Conservation (phyloP, 129 eudicot species). For the Saposhnikovia divaricata region DNA sequence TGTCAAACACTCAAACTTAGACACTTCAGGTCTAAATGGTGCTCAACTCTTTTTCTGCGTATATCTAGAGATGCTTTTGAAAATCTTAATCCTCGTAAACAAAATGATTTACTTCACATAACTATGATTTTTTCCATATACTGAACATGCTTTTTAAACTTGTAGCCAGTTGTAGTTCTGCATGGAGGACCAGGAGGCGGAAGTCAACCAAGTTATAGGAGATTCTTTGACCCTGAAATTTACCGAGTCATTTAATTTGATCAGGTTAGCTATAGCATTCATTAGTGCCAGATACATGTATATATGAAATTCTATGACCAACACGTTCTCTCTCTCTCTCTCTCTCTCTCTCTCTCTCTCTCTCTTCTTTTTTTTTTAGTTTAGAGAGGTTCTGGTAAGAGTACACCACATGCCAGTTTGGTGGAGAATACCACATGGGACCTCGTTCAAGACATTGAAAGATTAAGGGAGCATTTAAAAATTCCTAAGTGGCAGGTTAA, state of each 20-base stretch:
- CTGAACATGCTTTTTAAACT: conserved; percentile 14
- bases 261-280: conserved; percentile 51
- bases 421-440: conserved; percentile 96
- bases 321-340: neutral
- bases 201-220: conserved; percentile 79
- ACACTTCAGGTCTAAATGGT: neutral
- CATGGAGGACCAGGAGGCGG: conserved; percentile 99
- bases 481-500: conserved; percentile 97
- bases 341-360: neutral
- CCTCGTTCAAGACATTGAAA: conserved; percentile 77
- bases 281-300: neutral
- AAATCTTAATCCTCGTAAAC: neutral
- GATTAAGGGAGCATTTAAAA: conserved; percentile 69
- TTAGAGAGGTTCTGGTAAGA: conserved; percentile 97
- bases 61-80: neutral
- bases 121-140: neutral
- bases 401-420: conserved; percentile 94
- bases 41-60: neutral
- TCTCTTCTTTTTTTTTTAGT: neutral
- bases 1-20: neutral
- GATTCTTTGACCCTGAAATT: conserved; percentile 89
- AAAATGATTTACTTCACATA: neutral
- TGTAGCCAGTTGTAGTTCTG: conserved; percentile 92
- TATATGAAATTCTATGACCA: conserved; percentile 8
- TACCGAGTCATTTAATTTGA: conserved; percentile 79